Evolutionary conservation across 306 rosid genomes (phyloP), one percentile per base, ranked within the genome.

Genomic region (Quercus robur): DNA sequence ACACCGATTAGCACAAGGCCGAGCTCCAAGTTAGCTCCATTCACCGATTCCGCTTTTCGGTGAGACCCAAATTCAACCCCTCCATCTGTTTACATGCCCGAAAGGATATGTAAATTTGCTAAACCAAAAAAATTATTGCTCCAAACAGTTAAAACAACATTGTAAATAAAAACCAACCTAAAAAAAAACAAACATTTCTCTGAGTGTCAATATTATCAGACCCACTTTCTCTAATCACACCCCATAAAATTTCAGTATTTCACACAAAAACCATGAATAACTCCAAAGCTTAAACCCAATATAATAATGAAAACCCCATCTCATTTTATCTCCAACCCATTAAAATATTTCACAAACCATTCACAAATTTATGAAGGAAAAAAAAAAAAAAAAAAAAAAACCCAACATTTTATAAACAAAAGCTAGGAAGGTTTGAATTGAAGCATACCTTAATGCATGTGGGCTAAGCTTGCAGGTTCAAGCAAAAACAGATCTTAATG

Each of bases 401-500:
- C 4, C 33, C 33, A 4, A 30, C 33, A 30, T 30, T 30, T 5
- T 72, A 49, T 15, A 10, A 73, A 51, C 54, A 64, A 81, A 86
- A 59, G 57, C 4, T 15, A 57, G 33, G 81, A 75, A 56, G 83
- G 83, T 78, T 75, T 67, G 84, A 77, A 85, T 81, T 56, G 80
- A 75, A 68, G 74, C 80, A 46, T 75, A 86, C 94, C 94, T 77
- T 76, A 70, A 79, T 77, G 87, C 91, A 84, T 81, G 86, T 77
- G 82, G 85, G 61, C 85, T 70, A 82, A 81, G 76, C 61, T 61
- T 71, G 89, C 75, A 84, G 67, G 79, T 18, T 70, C 76, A 30
- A 70, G 56, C 79, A 68, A 56, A 68, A 82, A 82, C 74, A 84
- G 90, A 91, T 92, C 90, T 74, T 78, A 84, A 77, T 46, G 80